Evolutionary conservation across 2,329 filamentous ascomycete species (phyloP), one percentile per base, ranked within the genome.

Genomic region (Daldinia eschscholtzii): DNA sequence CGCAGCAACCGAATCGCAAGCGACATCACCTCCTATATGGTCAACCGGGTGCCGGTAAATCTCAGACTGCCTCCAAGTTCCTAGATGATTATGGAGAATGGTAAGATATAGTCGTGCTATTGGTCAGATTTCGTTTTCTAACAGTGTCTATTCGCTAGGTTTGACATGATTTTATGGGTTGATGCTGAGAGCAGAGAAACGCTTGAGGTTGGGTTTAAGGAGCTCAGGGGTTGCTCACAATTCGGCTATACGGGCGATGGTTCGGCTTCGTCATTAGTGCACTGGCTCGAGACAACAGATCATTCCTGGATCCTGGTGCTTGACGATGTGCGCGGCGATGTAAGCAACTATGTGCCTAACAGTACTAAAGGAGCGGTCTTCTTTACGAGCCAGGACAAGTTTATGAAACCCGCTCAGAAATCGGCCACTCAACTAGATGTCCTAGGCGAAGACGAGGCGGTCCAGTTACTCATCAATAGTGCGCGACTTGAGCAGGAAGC

Each of bases 11-110:
- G 13, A 44, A 65, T 33, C 48, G 20, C 41, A 41, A 35, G 4
- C 39, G 63, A 2, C 57, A 28, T 12, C 63, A 65, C 23, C 63
- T 65, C 23, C 10, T 65, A 15, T 63, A 75, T 28, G 79, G 78
- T 0, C 73, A 79, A 68, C 73, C 73, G 2, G 78, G 79, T 3
- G 70, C 74, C 0, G 77, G 79, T 0, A 80, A 80, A 46, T 79
- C 75, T 0, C 73, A 79, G n/a, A 77, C 79, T 3, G 77, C 74
- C 0, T 33, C 77, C 3, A 78, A 73, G 26, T 75, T 77, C 4
- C 48, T 68, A 0, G 74, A 79, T 9, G 37, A 46, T 2, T 39
- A 68, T 1, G 64, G 72, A 12, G 39, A 70, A 2, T 61, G 64
- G 76, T 73, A 69, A n/a, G n/a, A n/a, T n/a, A n/a, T n/a, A n/a